Base-by-base conservation (phyloP, 306 rosid species). In the Dryas alaskensis region DNA sequence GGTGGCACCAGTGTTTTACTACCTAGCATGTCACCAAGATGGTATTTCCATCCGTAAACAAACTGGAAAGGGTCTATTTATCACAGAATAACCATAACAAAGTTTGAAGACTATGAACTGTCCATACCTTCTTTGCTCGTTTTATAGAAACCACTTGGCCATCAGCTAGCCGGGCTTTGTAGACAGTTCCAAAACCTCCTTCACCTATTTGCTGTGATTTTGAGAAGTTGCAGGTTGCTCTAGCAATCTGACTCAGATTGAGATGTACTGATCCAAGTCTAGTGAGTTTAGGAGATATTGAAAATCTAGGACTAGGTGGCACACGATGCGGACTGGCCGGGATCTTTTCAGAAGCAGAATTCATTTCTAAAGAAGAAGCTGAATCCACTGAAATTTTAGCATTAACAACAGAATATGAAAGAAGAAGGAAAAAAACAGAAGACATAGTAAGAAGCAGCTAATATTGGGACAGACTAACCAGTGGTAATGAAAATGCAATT, bases 171-270 rank as follows among this genome's bases (percentile, higher is more conserved):
- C 64, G 86, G 44, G 97, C 99, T 78, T 68, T 90, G 89, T 95
- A 95, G 59, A 95, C 99, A 72, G 97, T 87, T 81, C 99, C 99
- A 78, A 95, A 95, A 54, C 97, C 97, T 40, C 99, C 98, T 84
- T 87, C 97, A 19, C 99, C 98, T 74, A 95, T 81, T 74, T 64
- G 85, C 25, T 87, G 83, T 12, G 96, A 57, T 17, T 87, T 81
- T 75, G 98, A 95, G 87, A 95, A 95, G 67, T 95, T 92, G 51
- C 73, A 86, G 55, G 99, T 95, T 79, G 96, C 97, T 79, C 61
- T 87, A 19, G 68, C 53, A 73, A 92, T 81, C 86, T 95, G 98
- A 75, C 42, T 90, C 85, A 91, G 62, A 78, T 68, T 86, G 75
- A 95, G 98, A 78, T 86, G 89, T 67, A 95, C 77, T 7, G 98